These are phyloP conservation scores for Lasiodiplodia hormozganensis DNA, from an alignment of 2,329 filamentous ascomycete genomes.

Conservation along the genomic window DNA sequence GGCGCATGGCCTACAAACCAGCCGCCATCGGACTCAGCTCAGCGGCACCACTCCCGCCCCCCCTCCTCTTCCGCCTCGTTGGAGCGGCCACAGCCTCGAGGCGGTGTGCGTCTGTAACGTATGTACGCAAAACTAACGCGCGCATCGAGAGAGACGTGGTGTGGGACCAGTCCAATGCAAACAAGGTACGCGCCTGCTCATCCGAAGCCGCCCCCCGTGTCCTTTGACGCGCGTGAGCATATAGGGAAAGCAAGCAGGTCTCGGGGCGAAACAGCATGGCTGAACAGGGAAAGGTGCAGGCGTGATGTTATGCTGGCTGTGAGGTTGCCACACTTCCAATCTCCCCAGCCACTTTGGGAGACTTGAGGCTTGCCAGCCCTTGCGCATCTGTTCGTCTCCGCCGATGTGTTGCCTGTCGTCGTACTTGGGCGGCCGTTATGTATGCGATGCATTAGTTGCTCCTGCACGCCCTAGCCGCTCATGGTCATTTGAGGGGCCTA, in stretches of 20 bases:
- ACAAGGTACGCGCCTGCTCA: background rate
- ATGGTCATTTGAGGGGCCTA: background rate
- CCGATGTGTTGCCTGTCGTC: background rate
- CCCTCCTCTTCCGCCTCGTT: background rate
- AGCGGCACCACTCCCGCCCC: background rate
- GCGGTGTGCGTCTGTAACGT: constrained; percentile 9
- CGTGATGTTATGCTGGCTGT: background rate
- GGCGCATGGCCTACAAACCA: background rate
- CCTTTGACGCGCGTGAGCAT: background rate
- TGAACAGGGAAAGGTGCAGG: background rate
- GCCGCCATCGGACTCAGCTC: background rate
- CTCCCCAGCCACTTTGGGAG: background rate
- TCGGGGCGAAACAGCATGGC: background rate
- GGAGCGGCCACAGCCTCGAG: background rate
- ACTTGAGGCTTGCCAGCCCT: background rate
- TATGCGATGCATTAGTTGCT: constrained; percentile 10
- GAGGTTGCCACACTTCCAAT: background rate
- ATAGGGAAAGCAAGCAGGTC: background rate
- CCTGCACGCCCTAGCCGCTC: background rate
- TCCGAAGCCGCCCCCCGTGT: background rate
- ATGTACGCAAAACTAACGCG: constrained; percentile 17
- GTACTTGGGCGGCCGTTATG: constrained; percentile 4
- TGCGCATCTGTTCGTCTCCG: background rate
- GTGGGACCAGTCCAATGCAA: constrained; percentile 1
- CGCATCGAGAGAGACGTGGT: background rate